phyloP scores from a whole-genome alignment of 2,329 filamentous ascomycete genomes.

The Dryadomyces sulphureus region DNA sequence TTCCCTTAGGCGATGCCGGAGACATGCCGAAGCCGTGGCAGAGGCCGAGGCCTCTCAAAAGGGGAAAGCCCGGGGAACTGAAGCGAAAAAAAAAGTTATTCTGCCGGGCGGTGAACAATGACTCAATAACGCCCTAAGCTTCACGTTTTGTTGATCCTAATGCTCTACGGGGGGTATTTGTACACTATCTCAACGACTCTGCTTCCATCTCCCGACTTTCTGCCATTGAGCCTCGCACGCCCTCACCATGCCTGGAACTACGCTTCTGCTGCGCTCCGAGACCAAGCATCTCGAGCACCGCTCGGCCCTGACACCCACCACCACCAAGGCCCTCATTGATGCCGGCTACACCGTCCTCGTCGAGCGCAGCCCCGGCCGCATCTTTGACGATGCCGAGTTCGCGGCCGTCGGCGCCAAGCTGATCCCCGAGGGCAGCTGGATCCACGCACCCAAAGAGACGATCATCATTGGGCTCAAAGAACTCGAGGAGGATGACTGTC shows the following conservation, averaged over 20 bases:
- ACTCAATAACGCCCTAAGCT: too few relatives aligned
- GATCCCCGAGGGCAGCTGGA: conserved; percentile 53
- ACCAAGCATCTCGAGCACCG: conserved; percentile 14
- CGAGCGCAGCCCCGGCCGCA: conserved; percentile 52
- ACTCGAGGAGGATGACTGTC: conserved; percentile 54
- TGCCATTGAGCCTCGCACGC: not conserved
- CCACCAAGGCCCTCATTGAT: conserved; percentile 41
- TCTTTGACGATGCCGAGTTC: conserved; percentile 48
- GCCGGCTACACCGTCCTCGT: conserved; percentile 56
- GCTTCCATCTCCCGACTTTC: too few relatives aligned
- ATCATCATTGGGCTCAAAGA: conserved; percentile 69
- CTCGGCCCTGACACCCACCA: conserved; percentile 11
- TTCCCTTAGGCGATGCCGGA: too few relatives aligned
- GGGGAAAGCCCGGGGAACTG: not conserved
- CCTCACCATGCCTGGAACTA: conserved; percentile 2
- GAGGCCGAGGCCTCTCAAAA: not conserved
- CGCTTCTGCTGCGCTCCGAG: conserved; percentile 11
- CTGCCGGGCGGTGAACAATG: conserved; percentile 1
- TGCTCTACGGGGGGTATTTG: too few relatives aligned
- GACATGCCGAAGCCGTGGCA: too few relatives aligned
- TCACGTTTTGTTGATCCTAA: too few relatives aligned
- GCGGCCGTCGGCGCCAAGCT: conserved; percentile 48
- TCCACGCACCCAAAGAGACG: conserved; percentile 49
- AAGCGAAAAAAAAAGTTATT: not conserved
- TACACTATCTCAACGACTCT: too few relatives aligned